Evolutionary conservation across 805 yeast species (phyloP), one percentile per base, ranked within the genome.

Genomic region (Millerozyma miso): DNA sequence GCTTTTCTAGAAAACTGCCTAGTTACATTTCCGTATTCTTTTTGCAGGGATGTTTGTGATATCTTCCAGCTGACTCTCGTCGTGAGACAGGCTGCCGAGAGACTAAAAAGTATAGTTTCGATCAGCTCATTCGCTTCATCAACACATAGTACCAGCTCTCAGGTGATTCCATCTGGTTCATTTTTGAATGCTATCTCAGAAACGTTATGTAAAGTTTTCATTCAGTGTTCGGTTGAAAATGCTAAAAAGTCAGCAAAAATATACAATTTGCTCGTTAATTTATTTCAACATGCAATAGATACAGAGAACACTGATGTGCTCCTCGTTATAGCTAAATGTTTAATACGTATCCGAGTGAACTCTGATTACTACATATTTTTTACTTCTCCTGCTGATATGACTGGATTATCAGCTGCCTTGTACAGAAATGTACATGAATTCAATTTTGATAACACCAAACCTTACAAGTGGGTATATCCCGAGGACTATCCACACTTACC

Each of bases 401-500:
- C 78, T 34, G 88, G 87, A 0, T 59, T 85, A 14, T 77, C 88
- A 7, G 75, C 81, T 2, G 74, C 80, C 0, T 69, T 84, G 41
- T 72, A 75, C 3, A 67, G 88, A 54, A 77, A 78, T 45, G 53
- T 59, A 19, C 59, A 62, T 47, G 54, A 54, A 19, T 33, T 53
- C 12, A 55, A 50, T 3, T 50, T 61, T 19, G 54, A 55, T 19
- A 56, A 46, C 2, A 49, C 49, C 3, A 20, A 40, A 0, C 48
- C 48, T 8, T 50, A 63, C 51, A 62, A 50, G 43, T 84, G 90
- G 91, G 58, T 61, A 4, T 82, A 71, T 51, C 91, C 90, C 0
- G 90, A 84, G 48, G 54, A 59, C 0, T 53, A 76, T 2, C 60
- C 62, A 3, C 79, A 77, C 49, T 62, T 83, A 15, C 81, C 82